phyloP scores from a whole-genome alignment of 495 filamentous ascomycete genomes.

The Penicillium ochrochloron region DNA sequence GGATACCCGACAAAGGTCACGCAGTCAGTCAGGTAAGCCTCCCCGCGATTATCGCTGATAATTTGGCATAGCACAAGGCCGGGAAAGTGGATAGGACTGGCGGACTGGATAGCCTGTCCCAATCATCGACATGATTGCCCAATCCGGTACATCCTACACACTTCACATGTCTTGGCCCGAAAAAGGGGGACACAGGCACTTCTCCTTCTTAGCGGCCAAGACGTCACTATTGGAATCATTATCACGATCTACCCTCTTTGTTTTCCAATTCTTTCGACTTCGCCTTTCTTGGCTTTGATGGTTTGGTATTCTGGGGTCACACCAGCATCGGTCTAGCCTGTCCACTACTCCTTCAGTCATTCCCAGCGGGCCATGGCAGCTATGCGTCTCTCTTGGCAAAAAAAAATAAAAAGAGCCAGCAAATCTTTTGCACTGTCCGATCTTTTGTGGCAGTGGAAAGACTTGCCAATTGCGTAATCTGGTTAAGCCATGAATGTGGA shows the following conservation, averaged over 20 bases:
- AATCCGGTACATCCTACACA: constrained; percentile 23
- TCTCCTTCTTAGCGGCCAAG: constrained; percentile 26
- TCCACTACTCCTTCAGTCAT: constrained; percentile 13
- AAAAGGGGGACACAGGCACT: constrained; percentile 16
- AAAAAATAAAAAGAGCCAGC: constrained; percentile 11
- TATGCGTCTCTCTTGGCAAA: constrained; percentile 25
- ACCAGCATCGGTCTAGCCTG: constrained; percentile 17
- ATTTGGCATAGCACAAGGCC: constrained; percentile 2
- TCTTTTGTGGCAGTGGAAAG: neutral
- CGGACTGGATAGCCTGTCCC: constrained; percentile 6
- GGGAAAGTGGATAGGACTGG: constrained; percentile 2
- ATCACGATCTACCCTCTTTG: constrained; percentile 21
- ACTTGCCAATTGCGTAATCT: constrained; percentile 32
- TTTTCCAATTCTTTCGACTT: constrained; percentile 31
- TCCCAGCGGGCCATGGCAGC: constrained; percentile 25
- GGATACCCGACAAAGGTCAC: constrained; percentile 29
- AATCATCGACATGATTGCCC: constrained; percentile 6
- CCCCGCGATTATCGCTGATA: constrained; percentile 31
- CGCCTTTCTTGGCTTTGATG: constrained; percentile 34
- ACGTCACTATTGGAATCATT: constrained; percentile 31
- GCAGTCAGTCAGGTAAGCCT: constrained; percentile 24
- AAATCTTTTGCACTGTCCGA: neutral
- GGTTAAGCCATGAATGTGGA: constrained; percentile 6
- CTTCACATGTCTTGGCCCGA: constrained; percentile 35
- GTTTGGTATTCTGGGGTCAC: constrained; percentile 15